Evolutionary conservation across 1,139 yeast genomes (phyloP).

Genomic region (Geotrichum siamense): DNA sequence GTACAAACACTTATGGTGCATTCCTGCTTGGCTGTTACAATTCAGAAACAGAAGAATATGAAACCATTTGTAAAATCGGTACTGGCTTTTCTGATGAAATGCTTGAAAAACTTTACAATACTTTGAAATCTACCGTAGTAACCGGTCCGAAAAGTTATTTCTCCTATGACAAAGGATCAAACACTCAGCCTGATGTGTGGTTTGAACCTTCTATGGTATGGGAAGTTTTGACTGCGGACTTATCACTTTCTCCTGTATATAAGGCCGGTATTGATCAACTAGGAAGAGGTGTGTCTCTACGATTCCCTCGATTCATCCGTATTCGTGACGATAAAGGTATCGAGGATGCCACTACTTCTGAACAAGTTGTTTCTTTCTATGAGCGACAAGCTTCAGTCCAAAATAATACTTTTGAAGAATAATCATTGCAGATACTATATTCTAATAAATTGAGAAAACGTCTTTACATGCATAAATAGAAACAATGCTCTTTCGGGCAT

Average conservation of each 20-base stretch:
- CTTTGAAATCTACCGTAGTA: constrained; percentile 63
- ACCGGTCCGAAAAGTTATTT: constrained; percentile 61
- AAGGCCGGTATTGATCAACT: constrained; percentile 74
- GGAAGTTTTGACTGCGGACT: constrained; percentile 91
- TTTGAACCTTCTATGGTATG: constrained; percentile 82
- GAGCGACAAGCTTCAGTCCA: constrained; percentile 53
- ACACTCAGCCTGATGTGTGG: constrained; percentile 86
- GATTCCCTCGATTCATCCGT: constrained; percentile 86
- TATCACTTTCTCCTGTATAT: constrained; percentile 85
- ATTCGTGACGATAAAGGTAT: constrained; percentile 80
- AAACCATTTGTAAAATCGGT: constrained; percentile 93
- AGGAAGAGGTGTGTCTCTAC: constrained; percentile 81
- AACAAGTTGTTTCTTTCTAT: constrained; percentile 86
- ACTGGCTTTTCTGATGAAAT: constrained; percentile 93
- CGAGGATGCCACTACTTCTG: constrained; percentile 86
- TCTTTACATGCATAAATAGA: too few species aligned
- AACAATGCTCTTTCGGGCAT: too few species aligned
- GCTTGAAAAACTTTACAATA: constrained; percentile 51
- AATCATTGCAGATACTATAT: too few species aligned
- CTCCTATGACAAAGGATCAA: constrained; percentile 51
- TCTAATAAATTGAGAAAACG: too few species aligned
- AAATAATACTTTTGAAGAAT: constrained; percentile 5
- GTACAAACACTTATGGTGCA: constrained; percentile 94
- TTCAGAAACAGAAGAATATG: constrained; percentile 83
- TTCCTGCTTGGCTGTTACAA: constrained; percentile 85